Evolutionary conservation across 2,329 filamentous ascomycete genomes (phyloP).

Genomic region (Exophiala mesophila): DNA sequence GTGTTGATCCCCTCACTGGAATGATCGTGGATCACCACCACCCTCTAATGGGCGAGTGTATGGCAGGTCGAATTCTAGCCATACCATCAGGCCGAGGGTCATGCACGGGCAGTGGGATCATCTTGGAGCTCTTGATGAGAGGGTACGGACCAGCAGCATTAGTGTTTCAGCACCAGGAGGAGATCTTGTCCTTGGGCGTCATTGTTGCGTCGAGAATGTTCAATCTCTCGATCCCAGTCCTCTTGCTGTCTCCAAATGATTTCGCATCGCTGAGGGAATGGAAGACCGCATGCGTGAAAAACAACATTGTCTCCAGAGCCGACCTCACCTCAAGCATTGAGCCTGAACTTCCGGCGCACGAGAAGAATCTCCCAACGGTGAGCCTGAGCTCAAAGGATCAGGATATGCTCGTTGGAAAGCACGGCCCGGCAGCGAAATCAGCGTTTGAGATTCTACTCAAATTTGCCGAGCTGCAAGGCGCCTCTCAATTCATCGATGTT

Average conservation of each 20-base stretch:
- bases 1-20: conserved; percentile 39
- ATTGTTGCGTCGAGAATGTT: conserved; percentile 43
- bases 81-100: conserved; percentile 46
- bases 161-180: conserved; percentile 39
- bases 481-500: conserved; percentile 34
- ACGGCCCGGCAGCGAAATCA: conserved; percentile 33
- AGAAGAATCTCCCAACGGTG: not conserved
- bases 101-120: conserved; percentile 42
- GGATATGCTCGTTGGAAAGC: conserved; percentile 29
- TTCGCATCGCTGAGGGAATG: conserved; percentile 14
- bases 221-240: conserved; percentile 37
- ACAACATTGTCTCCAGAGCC: not conserved
- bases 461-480: conserved; percentile 35
- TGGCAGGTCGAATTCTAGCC: conserved; percentile 37
- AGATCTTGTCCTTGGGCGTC: conserved; percentile 45
- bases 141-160: conserved; percentile 36
- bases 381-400: conserved; percentile 25
- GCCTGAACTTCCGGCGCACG: not conserved
- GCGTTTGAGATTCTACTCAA: conserved; percentile 38
- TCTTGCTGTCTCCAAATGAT: conserved; percentile 27
- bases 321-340: not conserved
- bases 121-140: conserved; percentile 44
- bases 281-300: not conserved
- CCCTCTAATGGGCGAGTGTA: conserved; percentile 32
- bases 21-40: conserved; percentile 43